Percentiles rank a stretch among this genome's conserved stretches.
Conservation (phyloP, 495 filamentous ascomycete genomes). For the Podospora appendiculata region DNA sequence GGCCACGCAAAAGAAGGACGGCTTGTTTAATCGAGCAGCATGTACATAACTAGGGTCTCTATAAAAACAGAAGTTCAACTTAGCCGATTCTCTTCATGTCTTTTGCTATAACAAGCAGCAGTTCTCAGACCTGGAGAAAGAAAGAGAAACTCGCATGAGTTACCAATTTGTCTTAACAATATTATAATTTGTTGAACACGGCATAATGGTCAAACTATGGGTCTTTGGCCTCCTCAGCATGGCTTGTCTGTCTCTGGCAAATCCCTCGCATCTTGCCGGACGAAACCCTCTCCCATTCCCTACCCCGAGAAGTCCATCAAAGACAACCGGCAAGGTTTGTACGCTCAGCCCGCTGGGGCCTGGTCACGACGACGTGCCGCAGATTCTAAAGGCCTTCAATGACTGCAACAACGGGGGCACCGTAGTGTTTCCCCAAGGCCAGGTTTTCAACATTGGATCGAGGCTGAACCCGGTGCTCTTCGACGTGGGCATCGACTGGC, state of each 20-base stretch:
- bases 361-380: conserved; percentile 36
- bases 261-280: not conserved
- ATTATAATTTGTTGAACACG: not conserved
- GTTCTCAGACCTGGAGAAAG: too few species aligned
- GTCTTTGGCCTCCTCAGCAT: not conserved
- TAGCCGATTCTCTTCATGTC: too few species aligned
- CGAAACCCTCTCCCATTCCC: not conserved
- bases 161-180: too few species aligned
- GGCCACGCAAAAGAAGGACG: too few species aligned
- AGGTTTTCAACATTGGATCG: conserved; percentile 43
- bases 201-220: not conserved
- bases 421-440: conserved; percentile 43
- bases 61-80: too few species aligned
- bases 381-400: conserved; percentile 41
- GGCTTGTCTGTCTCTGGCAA: not conserved
- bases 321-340: not conserved
- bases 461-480: conserved; percentile 40
- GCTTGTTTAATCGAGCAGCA: too few species aligned
- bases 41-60: too few species aligned
- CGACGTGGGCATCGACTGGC: conserved; percentile 42
- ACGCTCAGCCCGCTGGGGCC: conserved; percentile 1
- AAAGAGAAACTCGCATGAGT: too few species aligned
- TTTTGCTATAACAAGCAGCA: too few species aligned
- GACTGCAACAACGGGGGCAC: conserved; percentile 44
- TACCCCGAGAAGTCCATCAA: not conserved